Evolutionary conservation across 2,329 filamentous ascomycete genomes (phyloP), one percentile per base, ranked within the genome.

Genomic region (Pezicula rhizophila): DNA sequence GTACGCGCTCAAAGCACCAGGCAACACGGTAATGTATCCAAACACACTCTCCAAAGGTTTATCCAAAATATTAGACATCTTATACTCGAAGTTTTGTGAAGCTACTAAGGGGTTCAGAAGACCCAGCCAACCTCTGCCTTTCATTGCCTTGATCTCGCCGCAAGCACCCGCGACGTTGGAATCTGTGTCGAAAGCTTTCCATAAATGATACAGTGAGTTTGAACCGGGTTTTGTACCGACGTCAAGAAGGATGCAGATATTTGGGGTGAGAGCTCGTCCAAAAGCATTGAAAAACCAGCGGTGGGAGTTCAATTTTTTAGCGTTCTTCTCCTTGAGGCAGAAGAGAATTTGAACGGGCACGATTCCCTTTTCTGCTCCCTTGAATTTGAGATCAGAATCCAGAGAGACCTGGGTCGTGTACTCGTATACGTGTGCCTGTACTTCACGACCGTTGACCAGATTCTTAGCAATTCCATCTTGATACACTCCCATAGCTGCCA

Each of bases 201-300:
- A 99, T 4, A 99, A 74, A 67, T 99, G 90, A 62, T 99, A 99
- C n/a, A 99, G 76, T 2, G 92, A 92, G 49, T 85, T 96, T 39
- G 82, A 76, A 1, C 89, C 89, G 0, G 93, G 93, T 51, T 89
- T 89, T 0, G 93, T 99, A 48, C 95, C 95, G 10, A 99, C 95
- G 66, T 99, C 93, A 12, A 99, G 84, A 53, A 99, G 71, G 65
- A 99, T 96, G 68, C 93, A 99, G 31, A 99, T 87, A 57, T 99
- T 99, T 0, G 93, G 93, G 57, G 92, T 95, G 20, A 99, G 76
- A 0, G 92, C 87, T 55, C 85, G 84, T 26, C 93, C 95, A 64
- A 99, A 96, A 0, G 93, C 93, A 64, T 99, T 99, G 75, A 99
- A 99, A 72, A 96, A 97, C 93, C 93, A 99, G 49, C 93, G 83